phyloP scores from a whole-genome alignment of 2,329 filamentous ascomycete species.

The Aureobasidium vineae region DNA sequence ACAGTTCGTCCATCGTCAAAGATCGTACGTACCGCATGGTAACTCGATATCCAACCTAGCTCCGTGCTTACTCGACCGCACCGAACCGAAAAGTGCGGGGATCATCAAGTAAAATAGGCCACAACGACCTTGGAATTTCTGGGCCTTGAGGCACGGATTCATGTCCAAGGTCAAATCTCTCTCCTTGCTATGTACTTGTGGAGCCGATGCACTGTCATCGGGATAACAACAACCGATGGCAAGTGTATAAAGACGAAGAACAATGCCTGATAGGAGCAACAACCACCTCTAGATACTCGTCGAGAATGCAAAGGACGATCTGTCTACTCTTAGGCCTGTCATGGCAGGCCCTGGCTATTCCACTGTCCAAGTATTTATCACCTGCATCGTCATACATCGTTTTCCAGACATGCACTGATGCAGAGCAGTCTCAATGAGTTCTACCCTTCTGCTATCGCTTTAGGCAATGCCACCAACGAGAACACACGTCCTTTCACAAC shows the following conservation, averaged over 20 bases:
- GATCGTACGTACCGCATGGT: not conserved
- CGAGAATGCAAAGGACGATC: not conserved
- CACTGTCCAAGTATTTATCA: not conserved
- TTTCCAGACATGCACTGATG: not conserved
- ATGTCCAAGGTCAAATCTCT: not conserved
- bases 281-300: not conserved
- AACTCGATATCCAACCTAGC: not conserved
- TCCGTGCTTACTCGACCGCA: not conserved
- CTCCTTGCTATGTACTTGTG: not conserved
- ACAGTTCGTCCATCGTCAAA: not conserved
- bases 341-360: not conserved
- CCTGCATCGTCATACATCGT: not conserved
- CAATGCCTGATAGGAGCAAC: not conserved
- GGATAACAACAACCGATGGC: not conserved
- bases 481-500: not conserved
- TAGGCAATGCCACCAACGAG: not conserved
- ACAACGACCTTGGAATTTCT: not conserved
- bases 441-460: not conserved
- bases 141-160: not conserved
- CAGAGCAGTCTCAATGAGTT: not conserved
- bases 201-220: not conserved
- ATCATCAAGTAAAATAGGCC: not conserved
- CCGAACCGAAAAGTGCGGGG: not conserved
- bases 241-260: not conserved
- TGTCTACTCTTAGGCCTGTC: not conserved